Percentiles rank a stretch among this genome's conserved stretches.
phyloP scores from a whole-genome alignment of 805 yeast genomes.

The Torulaspora quercuum region DNA sequence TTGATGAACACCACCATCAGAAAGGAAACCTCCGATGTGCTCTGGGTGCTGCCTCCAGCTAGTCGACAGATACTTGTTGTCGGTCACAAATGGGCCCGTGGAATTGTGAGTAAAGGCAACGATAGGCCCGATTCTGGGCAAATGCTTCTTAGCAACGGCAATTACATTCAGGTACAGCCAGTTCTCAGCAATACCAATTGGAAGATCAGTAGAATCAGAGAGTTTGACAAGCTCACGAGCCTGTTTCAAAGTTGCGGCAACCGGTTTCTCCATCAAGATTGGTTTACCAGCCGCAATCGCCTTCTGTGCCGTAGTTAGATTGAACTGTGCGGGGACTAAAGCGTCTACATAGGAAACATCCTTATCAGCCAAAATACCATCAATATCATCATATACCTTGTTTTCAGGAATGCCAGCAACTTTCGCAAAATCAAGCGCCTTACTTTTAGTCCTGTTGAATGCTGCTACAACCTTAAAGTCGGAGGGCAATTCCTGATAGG shows the following conservation, averaged over 20 bases:
- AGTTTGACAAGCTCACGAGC: slow-evolving; percentile 76
- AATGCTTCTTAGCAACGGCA: slow-evolving; percentile 48
- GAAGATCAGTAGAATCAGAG: slow-evolving; percentile 56
- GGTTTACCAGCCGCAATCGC: slow-evolving; percentile 78
- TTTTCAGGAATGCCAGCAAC: slow-evolving; percentile 49
- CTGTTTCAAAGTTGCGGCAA: slow-evolving; percentile 79
- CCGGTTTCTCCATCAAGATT: slow-evolving; percentile 82
- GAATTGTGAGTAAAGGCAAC: slow-evolving; percentile 68
- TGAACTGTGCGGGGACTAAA: slow-evolving; percentile 82
- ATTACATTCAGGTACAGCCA: slow-evolving; percentile 74
- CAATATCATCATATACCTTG: slow-evolving; percentile 59
- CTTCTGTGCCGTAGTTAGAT: slow-evolving; percentile 60
- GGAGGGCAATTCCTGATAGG: slow-evolving; percentile 49
- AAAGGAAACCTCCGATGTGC: slow-evolving; percentile 87
- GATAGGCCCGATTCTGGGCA: slow-evolving; percentile 69
- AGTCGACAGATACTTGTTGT: slow-evolving; percentile 62
- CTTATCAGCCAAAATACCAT: slow-evolving; percentile 62
- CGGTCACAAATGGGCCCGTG: slow-evolving; percentile 65
- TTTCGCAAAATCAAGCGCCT: slow-evolving; percentile 77
- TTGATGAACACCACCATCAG: slow-evolving; percentile 97
- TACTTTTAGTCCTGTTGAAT: slow-evolving; percentile 76
- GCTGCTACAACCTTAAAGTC: slow-evolving; percentile 62
- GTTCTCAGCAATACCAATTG: slow-evolving; percentile 79
- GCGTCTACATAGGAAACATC: slow-evolving; percentile 77
- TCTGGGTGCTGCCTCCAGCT: slow-evolving; percentile 87